Evolutionary conservation across 192 early-diverging fungal genomes (phyloP).

Genomic region (Paraglomus brasilianum): DNA sequence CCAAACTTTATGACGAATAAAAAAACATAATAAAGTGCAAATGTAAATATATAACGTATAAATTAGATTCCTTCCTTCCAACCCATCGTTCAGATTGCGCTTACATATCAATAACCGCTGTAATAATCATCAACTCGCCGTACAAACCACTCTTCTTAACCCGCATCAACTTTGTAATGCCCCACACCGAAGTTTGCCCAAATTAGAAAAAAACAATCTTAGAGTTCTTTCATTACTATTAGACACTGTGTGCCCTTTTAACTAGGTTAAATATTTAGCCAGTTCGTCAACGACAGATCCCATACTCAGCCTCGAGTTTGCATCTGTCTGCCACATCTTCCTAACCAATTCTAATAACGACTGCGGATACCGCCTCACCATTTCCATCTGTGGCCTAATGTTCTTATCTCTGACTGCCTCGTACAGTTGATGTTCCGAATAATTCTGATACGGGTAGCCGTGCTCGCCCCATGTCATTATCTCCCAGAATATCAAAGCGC

Average conservation of each 20-base stretch:
- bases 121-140: too few relatives aligned
- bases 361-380: conserved; percentile 57
- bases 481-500: conserved; percentile 77
- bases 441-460: conserved; percentile 69
- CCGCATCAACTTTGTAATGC: too few relatives aligned
- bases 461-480: conserved; percentile 70
- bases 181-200: too few relatives aligned
- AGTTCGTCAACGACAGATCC: conserved; percentile 68
- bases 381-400: conserved; percentile 56
- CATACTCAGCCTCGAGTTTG: conserved; percentile 63
- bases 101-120: too few relatives aligned
- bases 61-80: too few relatives aligned
- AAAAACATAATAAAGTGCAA: too few relatives aligned
- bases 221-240: background rate
- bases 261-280: conserved; percentile 60
- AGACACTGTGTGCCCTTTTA: too few relatives aligned
- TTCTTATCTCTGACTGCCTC: conserved; percentile 59
- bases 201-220: too few relatives aligned
- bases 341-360: conserved; percentile 60
- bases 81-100: too few relatives aligned
- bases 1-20: too few relatives aligned
- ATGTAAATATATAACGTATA: too few relatives aligned
- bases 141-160: too few relatives aligned
- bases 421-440: conserved; percentile 63
- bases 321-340: conserved; percentile 72